A percentile compares a stretch with the other conserved stretches of the same genome.
phyloP scores from a whole-genome alignment of 495 filamentous ascomycete species.

The Hapsidospora chrysogenum region DNA sequence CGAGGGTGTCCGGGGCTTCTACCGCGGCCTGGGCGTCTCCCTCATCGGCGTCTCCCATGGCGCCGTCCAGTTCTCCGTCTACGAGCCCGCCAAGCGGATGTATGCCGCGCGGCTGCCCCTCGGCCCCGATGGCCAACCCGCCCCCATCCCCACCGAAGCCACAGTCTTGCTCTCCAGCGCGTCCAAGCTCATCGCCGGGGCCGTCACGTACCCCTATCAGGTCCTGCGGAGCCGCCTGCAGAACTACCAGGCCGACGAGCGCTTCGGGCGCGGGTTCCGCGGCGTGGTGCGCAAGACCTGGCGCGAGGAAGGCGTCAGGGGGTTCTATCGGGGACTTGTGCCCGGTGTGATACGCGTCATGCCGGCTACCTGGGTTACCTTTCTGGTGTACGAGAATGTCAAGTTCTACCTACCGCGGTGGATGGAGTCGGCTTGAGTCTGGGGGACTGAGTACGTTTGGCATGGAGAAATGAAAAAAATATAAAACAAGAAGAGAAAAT shows the following conservation, averaged over 20 bases:
- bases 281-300: slow-evolving; percentile 63
- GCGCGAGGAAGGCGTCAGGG: slow-evolving; percentile 57
- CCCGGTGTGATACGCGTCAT: slow-evolving; percentile 79
- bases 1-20: slow-evolving; percentile 67
- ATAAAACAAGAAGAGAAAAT: too few relatives aligned
- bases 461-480: not conserved
- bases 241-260: slow-evolving; percentile 58
- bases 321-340: slow-evolving; percentile 86
- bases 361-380: slow-evolving; percentile 94
- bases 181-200: slow-evolving; percentile 78
- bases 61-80: slow-evolving; percentile 89
- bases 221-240: slow-evolving; percentile 78
- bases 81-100: slow-evolving; percentile 64
- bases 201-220: slow-evolving; percentile 84
- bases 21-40: slow-evolving; percentile 66
- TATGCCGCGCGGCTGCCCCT: slow-evolving; percentile 22
- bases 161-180: slow-evolving; percentile 59
- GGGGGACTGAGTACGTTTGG: not conserved
- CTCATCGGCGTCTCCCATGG: slow-evolving; percentile 88
- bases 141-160: slow-evolving; percentile 52
- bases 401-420: slow-evolving; percentile 44
- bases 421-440: slow-evolving; percentile 2
- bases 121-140: slow-evolving; percentile 8
- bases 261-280: slow-evolving; percentile 47
- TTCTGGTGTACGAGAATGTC: slow-evolving; percentile 92